phyloP scores from a whole-genome alignment of 2,329 filamentous ascomycete species.

The Penicillium palitans region DNA sequence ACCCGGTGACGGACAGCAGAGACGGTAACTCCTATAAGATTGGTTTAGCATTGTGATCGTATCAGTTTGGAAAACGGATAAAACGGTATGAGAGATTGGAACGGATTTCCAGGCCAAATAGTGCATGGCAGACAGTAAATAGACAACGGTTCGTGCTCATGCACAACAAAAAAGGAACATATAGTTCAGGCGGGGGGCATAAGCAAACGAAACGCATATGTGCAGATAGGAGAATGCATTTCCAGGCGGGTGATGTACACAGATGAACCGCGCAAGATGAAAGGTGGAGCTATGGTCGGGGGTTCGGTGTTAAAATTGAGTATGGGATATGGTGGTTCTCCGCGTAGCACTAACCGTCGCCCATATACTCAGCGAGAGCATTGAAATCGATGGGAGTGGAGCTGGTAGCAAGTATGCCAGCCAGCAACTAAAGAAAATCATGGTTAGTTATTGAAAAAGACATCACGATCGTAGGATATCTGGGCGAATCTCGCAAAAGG shows the following conservation, averaged over 20 bases:
- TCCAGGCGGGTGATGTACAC: no score
- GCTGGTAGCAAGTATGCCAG: background rate
- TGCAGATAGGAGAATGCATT: no score
- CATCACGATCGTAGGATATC: no score
- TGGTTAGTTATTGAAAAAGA: background rate
- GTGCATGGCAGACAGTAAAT: background rate
- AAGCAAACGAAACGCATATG: no score
- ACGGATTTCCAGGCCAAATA: no score
- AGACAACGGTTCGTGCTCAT: no score
- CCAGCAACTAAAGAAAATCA: background rate
- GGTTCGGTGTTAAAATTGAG: background rate
- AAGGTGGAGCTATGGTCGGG: background rate
- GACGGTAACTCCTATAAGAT: background rate
- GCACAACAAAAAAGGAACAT: no score
- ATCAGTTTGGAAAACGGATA: fast-evolving
- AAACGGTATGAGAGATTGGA: background rate
- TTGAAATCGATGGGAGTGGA: background rate
- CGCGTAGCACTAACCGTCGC: background rate
- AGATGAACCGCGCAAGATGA: background rate
- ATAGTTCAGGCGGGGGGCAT: background rate
- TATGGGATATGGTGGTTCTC: background rate
- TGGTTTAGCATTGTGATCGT: background rate
- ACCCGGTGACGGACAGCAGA: background rate
- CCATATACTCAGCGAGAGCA: background rate
- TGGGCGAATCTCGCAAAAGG: background rate